Base-by-base conservation (phyloP, 2,329 filamentous ascomycete species). In the Phaeosphaeria sp. region DNA sequence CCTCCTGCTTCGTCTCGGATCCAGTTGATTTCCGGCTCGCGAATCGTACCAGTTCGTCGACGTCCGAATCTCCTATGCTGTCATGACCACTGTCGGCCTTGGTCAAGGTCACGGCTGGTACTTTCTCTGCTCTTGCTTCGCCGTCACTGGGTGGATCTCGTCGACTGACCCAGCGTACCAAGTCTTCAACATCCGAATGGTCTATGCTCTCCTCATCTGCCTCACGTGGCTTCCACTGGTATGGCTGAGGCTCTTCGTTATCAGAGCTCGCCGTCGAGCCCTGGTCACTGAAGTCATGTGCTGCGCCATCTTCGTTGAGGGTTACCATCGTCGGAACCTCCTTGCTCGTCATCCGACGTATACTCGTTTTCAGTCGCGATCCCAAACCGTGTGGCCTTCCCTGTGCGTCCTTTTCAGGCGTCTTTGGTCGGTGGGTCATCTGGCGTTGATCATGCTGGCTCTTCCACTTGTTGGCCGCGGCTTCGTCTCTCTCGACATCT, bases 161-260 rank as follows among this genome's bases (percentile, higher is more conserved):
- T 55, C 67, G 60, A 46, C 72, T 74, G 7, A 75, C 69, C 74
- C 73, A 76, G 27, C 72, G 68, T 17, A 74, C 66, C 3, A 76
- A 24, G 1, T 74, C 73, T 22, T 76, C 73, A 2, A 75, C 65
- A 54, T 75, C 68, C 0, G 68, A 71, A 39, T 75, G 64, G n/a
- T 71, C 36, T 18, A 76, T 70, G 20, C 69, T 72, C 13, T 64
- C 66, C 18, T 65, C 59, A 18, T 67, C 65, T 22, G 57, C 61
- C 9, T 67, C 62, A 3, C 53, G 57, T 1, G 36, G 45, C 6
- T 56, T 57, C 53, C 54, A 58, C 0, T 43, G 20, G 33, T 60
- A 47, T 18, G 46, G 40, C 4, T 65, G 61, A 17, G 63, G 49
- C 13, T 69, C 6, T 13, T 36, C 69, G 9, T 57, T 51, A 21